Evolutionary conservation across 2,329 filamentous ascomycete species (phyloP).

Genomic region (Aspergillus tamarii): DNA sequence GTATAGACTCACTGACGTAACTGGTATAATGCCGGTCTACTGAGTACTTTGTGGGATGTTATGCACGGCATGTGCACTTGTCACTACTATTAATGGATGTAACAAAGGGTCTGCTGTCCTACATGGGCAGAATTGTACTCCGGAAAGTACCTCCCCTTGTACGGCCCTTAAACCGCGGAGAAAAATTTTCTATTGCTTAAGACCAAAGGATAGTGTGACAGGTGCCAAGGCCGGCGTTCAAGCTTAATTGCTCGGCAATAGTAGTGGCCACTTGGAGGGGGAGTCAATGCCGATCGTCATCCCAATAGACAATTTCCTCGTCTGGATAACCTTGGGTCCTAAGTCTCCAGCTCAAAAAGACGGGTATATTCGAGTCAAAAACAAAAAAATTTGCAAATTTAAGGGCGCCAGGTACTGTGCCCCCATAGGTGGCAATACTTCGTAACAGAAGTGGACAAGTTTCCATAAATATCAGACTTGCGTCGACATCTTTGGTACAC

Average conservation of each 20-base stretch:
- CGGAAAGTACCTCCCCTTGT: background rate
- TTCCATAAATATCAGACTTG: constrained; percentile 5
- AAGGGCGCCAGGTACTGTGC: background rate
- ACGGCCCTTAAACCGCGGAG: too few species aligned
- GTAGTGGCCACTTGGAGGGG: constrained; percentile 5
- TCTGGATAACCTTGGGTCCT: constrained; percentile 6
- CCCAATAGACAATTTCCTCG: background rate
- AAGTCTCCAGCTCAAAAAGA: background rate
- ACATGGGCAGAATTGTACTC: background rate
- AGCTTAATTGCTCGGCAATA: constrained; percentile 17
- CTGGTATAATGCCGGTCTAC: background rate
- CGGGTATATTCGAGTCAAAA: background rate
- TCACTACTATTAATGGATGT: background rate
- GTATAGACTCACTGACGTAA: constrained; percentile 1
- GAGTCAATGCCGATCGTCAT: constrained; percentile 9
- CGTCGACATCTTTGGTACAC: background rate
- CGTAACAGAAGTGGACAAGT: background rate
- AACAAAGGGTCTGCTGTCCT: background rate
- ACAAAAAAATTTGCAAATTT: background rate
- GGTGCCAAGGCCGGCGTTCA: constrained; percentile 21
- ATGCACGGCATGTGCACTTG: background rate
- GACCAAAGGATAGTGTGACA: constrained; percentile 7
- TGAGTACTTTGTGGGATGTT: background rate
- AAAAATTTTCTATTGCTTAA: background rate
- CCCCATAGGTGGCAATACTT: constrained; percentile 5